These are phyloP conservation scores for Hansenula sp. DNA, from an alignment of 1,139 yeast species.

Conservation along the genomic window DNA sequence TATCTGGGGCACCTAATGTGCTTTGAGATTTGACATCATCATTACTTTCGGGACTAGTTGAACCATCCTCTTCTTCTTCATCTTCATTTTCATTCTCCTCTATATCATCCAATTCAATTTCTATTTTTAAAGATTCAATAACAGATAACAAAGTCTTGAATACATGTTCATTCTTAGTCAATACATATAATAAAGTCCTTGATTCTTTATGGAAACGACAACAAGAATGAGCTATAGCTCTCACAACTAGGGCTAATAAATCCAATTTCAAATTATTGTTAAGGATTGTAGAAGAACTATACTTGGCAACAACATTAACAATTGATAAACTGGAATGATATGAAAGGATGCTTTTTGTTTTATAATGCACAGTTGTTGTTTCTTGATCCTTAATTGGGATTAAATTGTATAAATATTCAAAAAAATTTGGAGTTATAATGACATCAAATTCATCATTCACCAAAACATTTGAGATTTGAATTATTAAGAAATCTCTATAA, in stretches of 20 bases:
- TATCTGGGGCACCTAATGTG: no score
- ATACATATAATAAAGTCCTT: conserved; percentile 47
- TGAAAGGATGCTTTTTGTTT: conserved; percentile 39
- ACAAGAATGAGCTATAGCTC: conserved; percentile 49
- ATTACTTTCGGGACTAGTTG: background rate
- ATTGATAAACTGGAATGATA: conserved; percentile 56
- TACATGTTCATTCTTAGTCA: conserved; percentile 41
- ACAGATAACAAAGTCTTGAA: conserved; percentile 23
- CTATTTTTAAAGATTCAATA: conserved; percentile 18
- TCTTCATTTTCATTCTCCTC: conserved; percentile 7
- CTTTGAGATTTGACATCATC: background rate
- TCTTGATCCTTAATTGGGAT: conserved; percentile 35
- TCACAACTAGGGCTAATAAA: conserved; percentile 50
- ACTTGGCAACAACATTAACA: conserved; percentile 43
- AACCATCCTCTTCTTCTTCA: conserved; percentile 3
- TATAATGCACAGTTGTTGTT: conserved; percentile 16
- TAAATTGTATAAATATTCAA: conserved; percentile 57
- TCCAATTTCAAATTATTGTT: conserved; percentile 42
- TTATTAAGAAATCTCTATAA: conserved; percentile 56
- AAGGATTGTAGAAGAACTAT: conserved; percentile 6
- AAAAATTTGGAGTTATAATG: conserved; percentile 40
- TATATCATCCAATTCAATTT: conserved; percentile 7
- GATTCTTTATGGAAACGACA: conserved; percentile 47
- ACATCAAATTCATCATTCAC: conserved; percentile 30
- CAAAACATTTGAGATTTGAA: conserved; percentile 44